Evolutionary conservation across 148 eudicot species (phyloP).

Genomic region (Rhododendron vialii): DNA sequence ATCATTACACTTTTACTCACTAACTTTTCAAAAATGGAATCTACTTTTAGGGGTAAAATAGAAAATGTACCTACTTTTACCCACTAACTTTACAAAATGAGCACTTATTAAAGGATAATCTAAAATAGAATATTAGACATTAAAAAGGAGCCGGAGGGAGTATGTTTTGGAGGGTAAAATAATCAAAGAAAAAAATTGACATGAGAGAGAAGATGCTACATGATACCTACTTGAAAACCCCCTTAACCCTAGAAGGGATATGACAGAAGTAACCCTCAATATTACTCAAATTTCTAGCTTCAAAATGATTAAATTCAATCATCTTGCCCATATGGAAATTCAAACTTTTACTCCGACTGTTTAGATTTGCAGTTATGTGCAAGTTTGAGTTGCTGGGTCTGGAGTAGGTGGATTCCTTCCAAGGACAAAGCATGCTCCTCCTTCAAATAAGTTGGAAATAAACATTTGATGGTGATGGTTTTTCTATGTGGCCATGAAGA

Average conservation of each 20-base stretch:
- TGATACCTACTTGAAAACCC: no score
- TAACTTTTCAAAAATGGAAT: no score
- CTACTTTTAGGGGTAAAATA: no score
- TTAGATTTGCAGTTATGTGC: not conserved
- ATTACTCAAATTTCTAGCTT: not conserved
- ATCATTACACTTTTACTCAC: no score
- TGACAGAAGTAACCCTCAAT: not conserved
- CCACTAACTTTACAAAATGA: no score
- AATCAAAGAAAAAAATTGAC: no score
- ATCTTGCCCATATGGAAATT: not conserved
- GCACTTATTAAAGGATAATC: no score
- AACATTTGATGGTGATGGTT: not conserved
- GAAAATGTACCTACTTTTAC: no score
- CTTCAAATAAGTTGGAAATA: not conserved
- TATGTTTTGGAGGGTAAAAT: no score
- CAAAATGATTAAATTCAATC: not conserved
- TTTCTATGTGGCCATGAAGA: not conserved
- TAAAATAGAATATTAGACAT: no score
- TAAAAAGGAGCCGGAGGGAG: no score
- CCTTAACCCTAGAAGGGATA: not conserved
- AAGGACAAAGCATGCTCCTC: not conserved
- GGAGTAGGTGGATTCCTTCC: not conserved
- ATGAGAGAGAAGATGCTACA: no score
- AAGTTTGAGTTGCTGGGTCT: not conserved
- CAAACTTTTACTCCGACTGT: not conserved